Evolutionary conservation across 2,329 filamentous ascomycete species (phyloP).

Genomic region (Orbilia quercus): DNA sequence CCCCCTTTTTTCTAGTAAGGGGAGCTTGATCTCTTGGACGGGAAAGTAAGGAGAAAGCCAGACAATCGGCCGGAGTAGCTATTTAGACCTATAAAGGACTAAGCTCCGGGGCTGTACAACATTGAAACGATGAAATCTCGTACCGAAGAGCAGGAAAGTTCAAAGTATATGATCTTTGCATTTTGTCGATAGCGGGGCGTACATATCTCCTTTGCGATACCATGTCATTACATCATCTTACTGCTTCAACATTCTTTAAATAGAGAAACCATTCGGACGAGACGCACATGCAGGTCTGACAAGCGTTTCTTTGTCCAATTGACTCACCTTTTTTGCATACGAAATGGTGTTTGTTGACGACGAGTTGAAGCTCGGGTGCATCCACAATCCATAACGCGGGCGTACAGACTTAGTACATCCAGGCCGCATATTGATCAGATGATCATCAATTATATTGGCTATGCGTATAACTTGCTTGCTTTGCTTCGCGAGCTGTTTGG

Average conservation of each 20-base stretch:
- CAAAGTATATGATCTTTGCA: conserved; percentile 16
- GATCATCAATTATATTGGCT: conserved; percentile 35
- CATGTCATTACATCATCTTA: conserved; percentile 52
- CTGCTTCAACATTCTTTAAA: conserved; percentile 49
- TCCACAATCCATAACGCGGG: background rate
- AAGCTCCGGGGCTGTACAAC: conserved; percentile 33
- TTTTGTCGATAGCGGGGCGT: conserved; percentile 33
- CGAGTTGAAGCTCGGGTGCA: background rate
- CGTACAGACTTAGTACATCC: conserved; percentile 9
- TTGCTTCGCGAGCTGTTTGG: conserved; percentile 25
- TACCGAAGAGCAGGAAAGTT: conserved; percentile 15
- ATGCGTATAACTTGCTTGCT: too few species aligned
- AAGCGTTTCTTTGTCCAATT: conserved; percentile 49
- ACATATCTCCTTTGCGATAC: conserved; percentile 9
- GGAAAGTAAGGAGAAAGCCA: conserved; percentile 22
- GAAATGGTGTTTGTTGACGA: conserved; percentile 21
- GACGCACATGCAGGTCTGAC: conserved; percentile 53
- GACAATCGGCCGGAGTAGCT: too few species aligned
- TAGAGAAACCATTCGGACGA: conserved; percentile 42
- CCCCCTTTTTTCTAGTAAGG: conserved; percentile 34
- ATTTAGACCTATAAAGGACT: too few species aligned
- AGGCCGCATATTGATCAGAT: conserved; percentile 48
- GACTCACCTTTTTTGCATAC: conserved; percentile 30
- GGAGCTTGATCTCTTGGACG: conserved; percentile 16
- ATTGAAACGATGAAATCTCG: conserved; percentile 2